phyloP scores from a whole-genome alignment of 352 stramenopile species.

The Peronospora farinosa region DNA sequence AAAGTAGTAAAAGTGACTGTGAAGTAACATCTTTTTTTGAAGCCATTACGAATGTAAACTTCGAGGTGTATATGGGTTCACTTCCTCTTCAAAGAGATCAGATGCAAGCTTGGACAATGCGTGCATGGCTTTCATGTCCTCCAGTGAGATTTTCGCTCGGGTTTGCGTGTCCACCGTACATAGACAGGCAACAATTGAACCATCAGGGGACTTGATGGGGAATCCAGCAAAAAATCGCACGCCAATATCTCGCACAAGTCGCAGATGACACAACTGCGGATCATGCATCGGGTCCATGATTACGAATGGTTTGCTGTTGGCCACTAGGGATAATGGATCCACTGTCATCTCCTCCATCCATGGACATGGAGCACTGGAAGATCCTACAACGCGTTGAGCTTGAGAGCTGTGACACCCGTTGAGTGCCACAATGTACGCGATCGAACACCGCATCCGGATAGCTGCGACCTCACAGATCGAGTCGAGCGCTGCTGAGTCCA shows the following conservation, averaged over 20 bases:
- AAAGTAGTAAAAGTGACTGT: not conserved
- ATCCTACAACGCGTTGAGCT: constrained; percentile 33
- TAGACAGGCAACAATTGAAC: constrained; percentile 30
- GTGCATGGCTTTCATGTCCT: constrained; percentile 41
- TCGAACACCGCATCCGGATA: constrained; percentile 35
- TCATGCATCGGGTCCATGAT: constrained; percentile 38
- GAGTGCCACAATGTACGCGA: constrained; percentile 42
- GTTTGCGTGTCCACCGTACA: constrained; percentile 31
- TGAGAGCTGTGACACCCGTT: constrained; percentile 16
- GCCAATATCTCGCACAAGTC: constrained; percentile 32
- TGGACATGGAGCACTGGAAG: constrained; percentile 17
- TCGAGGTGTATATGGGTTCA: constrained; percentile 34
- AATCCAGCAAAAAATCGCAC: constrained; percentile 55
- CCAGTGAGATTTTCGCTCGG: constrained; percentile 31
- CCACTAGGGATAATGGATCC: constrained; percentile 25
- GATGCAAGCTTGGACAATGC: constrained; percentile 50
- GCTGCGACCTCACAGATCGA: constrained; percentile 54
- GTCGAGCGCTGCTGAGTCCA: constrained; percentile 39
- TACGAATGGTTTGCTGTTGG: constrained; percentile 34
- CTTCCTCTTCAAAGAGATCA: constrained; percentile 40
- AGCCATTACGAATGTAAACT: constrained; percentile 8
- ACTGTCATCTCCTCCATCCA: constrained; percentile 15
- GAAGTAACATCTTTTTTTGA: constrained; percentile 15
- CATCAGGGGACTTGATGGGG: constrained; percentile 32
- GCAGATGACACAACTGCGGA: constrained; percentile 28